phyloP scores from a whole-genome alignment of 108 stramenopile genomes.

The Cyclotella distinguenda region DNA sequence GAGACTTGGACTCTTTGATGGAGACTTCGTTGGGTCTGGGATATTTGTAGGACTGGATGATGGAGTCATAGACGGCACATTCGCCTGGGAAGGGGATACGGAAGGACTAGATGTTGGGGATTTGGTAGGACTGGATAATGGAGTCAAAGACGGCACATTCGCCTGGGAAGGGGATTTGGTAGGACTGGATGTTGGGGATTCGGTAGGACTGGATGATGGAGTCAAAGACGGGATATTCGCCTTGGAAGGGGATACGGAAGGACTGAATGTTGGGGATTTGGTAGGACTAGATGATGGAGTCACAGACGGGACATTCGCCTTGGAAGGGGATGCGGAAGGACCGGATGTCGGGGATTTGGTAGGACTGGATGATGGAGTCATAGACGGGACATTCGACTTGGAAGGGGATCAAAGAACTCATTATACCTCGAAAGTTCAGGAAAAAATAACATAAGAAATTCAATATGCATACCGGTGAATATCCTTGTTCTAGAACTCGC shows the following conservation, averaged over 20 bases:
- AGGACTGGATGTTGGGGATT: neutral
- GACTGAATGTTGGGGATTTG: neutral
- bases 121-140: too few species aligned
- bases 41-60: neutral
- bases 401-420: neutral
- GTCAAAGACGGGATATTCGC: neutral
- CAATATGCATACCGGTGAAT: neutral
- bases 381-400: neutral
- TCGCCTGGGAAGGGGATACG: too few species aligned
- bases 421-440: neutral
- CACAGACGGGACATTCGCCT: neutral
- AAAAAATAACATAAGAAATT: neutral
- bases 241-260: neutral
- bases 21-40: neutral
- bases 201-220: too few species aligned
- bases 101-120: neutral
- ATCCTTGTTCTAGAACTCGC: too few species aligned
- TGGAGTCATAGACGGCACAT: too few species aligned
- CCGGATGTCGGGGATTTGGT: neutral
- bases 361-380: neutral
- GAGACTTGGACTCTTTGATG: neutral
- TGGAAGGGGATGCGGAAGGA: neutral
- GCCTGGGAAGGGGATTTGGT: too few species aligned
- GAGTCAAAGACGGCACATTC: too few species aligned
- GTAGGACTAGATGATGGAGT: neutral